A percentile compares a stretch with the other conserved stretches of the same genome.
Evolutionary conservation across 495 filamentous ascomycete species (phyloP).

Genomic region (Trichocladium uniseriatum): DNA sequence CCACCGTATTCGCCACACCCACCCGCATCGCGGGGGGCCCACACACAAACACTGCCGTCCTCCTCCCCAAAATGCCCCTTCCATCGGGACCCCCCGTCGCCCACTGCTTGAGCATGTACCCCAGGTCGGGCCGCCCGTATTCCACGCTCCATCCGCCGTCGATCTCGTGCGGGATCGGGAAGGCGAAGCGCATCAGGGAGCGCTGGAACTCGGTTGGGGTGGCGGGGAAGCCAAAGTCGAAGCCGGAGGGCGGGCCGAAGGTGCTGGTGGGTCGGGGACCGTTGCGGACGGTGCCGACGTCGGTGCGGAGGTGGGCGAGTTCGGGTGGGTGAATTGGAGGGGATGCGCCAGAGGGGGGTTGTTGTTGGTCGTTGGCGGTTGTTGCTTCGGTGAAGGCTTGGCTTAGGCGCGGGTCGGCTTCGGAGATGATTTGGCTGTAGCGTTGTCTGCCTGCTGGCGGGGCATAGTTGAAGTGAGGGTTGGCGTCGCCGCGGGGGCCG

Average conservation of each 20-base stretch:
- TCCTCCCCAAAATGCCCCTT: conserved; percentile 60
- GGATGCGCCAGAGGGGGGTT: background rate
- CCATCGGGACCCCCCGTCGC: conserved; percentile 51
- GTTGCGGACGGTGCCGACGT: conserved; percentile 24
- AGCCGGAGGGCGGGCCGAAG: conserved; percentile 42
- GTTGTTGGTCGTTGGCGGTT: conserved; percentile 10
- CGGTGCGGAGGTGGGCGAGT: conserved; percentile 43
- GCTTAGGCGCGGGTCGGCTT: conserved; percentile 20
- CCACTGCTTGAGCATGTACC: conserved; percentile 72
- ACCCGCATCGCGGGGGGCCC: conserved; percentile 80
- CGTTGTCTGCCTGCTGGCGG: conserved; percentile 36
- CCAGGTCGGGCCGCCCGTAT: conserved; percentile 83
- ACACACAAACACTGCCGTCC: conserved; percentile 91
- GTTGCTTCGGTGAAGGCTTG: conserved; percentile 16
- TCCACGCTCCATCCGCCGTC: conserved; percentile 83
- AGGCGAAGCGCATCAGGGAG: conserved; percentile 78
- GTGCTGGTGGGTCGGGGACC: conserved; percentile 33
- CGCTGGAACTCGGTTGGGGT: conserved; percentile 73
- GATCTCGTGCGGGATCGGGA: conserved; percentile 54
- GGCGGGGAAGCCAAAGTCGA: conserved; percentile 68
- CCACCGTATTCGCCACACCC: conserved; percentile 76
- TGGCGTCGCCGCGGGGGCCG: conserved; percentile 26
- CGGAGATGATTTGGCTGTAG: conserved; percentile 28
- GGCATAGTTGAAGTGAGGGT: conserved; percentile 45
- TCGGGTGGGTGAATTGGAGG: conserved; percentile 32